A percentile compares a stretch with the other conserved stretches of the same genome.
These are phyloP conservation scores for Geranium brycei DNA, from an alignment of 345 rosid genomes.

Conservation along the genomic window DNA sequence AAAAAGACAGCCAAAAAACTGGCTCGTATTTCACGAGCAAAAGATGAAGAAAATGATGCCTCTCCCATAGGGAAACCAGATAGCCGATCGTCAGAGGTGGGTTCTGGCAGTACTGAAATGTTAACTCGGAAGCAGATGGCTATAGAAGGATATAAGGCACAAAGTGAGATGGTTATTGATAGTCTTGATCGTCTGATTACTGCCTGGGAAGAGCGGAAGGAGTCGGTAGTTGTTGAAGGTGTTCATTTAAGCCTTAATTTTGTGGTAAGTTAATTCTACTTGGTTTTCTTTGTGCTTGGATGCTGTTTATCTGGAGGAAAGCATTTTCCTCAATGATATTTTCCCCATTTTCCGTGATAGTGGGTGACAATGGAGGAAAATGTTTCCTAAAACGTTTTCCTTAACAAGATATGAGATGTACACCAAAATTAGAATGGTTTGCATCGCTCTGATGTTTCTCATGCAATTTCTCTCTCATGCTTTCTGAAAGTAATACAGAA, in stretches of 20 bases:
- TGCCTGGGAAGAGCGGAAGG: constrained; percentile 93
- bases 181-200: constrained; percentile 96
- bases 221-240: constrained; percentile 96
- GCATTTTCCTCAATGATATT: too few relatives aligned
- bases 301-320: too few relatives aligned
- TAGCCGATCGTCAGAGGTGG: constrained; percentile 19
- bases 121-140: constrained; percentile 90
- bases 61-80: constrained; percentile 36
- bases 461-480: too few relatives aligned
- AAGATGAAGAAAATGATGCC: constrained; percentile 29
- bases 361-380: too few relatives aligned
- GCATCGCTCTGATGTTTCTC: too few relatives aligned
- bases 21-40: constrained; percentile 37
- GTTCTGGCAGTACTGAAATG: constrained; percentile 26
- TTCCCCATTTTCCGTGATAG: too few relatives aligned
- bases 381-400: too few relatives aligned
- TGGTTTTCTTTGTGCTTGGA: neutral
- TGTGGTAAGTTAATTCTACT: constrained; percentile 44
- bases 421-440: too few relatives aligned
- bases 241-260: constrained; percentile 97
- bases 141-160: constrained; percentile 90
- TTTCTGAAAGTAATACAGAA: too few relatives aligned
- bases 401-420: too few relatives aligned
- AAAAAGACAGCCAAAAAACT: constrained; percentile 55
- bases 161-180: constrained; percentile 98